Evolutionary conservation across 1,139 yeast species (phyloP).

Genomic region (Geotrichum phurueaensis): DNA sequence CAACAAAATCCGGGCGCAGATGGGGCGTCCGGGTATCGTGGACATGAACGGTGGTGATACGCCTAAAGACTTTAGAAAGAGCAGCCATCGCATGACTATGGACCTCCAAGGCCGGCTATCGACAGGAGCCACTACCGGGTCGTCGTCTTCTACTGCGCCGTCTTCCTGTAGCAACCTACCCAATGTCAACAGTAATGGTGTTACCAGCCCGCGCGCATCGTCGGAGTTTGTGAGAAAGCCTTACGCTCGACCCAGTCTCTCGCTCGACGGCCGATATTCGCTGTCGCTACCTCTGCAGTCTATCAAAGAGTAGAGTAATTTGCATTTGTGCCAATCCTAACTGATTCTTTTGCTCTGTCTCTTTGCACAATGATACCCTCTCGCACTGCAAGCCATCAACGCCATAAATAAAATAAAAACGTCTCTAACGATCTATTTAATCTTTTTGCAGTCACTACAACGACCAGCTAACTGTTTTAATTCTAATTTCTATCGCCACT

Average conservation of each 20-base stretch:
- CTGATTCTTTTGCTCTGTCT: not conserved
- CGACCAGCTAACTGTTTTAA: too few relatives aligned
- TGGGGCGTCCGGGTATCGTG: constrained; percentile 32
- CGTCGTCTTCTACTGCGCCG: not conserved
- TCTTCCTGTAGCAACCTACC: constrained; percentile 1
- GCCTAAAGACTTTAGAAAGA: constrained; percentile 11
- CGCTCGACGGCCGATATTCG: constrained; percentile 20
- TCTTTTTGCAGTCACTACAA: not conserved
- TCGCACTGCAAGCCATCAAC: not conserved
- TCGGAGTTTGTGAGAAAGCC: constrained; percentile 1
- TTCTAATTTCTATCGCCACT: too few relatives aligned
- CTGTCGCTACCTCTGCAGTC: constrained; percentile 19
- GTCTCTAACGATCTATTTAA: not conserved
- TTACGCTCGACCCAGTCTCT: constrained; percentile 5
- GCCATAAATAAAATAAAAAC: not conserved
- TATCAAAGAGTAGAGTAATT: constrained; percentile 8
- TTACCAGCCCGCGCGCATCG: constrained; percentile 14
- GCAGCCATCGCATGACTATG: constrained; percentile 12
- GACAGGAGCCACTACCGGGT: not conserved
- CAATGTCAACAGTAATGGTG: not conserved
- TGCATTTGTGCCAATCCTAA: not conserved
- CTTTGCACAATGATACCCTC: not conserved
- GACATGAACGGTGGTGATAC: constrained; percentile 22
- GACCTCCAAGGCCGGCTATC: constrained; percentile 6
- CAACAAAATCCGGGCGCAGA: constrained; percentile 28